phyloP scores from a whole-genome alignment of 306 rosid genomes.

The Glycine latifolia region DNA sequence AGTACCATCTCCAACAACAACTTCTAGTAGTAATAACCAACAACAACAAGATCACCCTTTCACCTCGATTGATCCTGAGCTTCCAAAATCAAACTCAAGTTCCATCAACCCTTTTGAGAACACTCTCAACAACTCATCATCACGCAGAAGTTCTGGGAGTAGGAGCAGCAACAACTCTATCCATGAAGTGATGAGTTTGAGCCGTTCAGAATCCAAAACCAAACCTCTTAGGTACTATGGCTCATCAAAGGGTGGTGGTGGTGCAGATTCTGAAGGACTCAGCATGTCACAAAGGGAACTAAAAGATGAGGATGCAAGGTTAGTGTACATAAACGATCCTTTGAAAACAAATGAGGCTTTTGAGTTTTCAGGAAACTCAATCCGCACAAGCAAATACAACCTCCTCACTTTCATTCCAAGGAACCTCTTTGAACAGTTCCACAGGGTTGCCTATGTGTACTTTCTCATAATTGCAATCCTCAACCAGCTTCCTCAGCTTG shows the following conservation, averaged over 20 bases:
- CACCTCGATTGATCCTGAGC: slow-evolving; percentile 39
- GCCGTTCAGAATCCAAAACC: slow-evolving; percentile 47
- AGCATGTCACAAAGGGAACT: slow-evolving; percentile 82
- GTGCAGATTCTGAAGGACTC: slow-evolving; percentile 70
- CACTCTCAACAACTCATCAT: slow-evolving; percentile 39
- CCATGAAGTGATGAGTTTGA: slow-evolving; percentile 57
- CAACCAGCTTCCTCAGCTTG: slow-evolving; percentile 96
- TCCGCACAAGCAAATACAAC: slow-evolving; percentile 73
- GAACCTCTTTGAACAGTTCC: slow-evolving; percentile 92
- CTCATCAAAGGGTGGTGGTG: slow-evolving; percentile 61
- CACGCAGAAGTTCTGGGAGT: slow-evolving; percentile 57
- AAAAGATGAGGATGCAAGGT: slow-evolving; percentile 79
- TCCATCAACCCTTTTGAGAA: slow-evolving; percentile 55
- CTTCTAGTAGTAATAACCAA: slow-evolving; percentile 31
- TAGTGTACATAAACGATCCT: slow-evolving; percentile 68
- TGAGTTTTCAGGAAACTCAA: slow-evolving; percentile 66
- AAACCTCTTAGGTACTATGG: slow-evolving; percentile 64
- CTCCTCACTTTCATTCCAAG: slow-evolving; percentile 78
- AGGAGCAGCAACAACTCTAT: slow-evolving; percentile 56
- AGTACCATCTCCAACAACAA: slow-evolving; percentile 51
- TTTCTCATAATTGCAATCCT: slow-evolving; percentile 88
- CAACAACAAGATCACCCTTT: slow-evolving; percentile 38
- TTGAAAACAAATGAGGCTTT: slow-evolving; percentile 69
- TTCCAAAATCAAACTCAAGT: slow-evolving; percentile 52
- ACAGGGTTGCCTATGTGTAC: slow-evolving; percentile 91